Percentiles rank a stretch among this genome's conserved stretches.
These are phyloP conservation scores for Mycena venus DNA, from an alignment of 768 basidiomycete species.

Conservation along the genomic window DNA sequence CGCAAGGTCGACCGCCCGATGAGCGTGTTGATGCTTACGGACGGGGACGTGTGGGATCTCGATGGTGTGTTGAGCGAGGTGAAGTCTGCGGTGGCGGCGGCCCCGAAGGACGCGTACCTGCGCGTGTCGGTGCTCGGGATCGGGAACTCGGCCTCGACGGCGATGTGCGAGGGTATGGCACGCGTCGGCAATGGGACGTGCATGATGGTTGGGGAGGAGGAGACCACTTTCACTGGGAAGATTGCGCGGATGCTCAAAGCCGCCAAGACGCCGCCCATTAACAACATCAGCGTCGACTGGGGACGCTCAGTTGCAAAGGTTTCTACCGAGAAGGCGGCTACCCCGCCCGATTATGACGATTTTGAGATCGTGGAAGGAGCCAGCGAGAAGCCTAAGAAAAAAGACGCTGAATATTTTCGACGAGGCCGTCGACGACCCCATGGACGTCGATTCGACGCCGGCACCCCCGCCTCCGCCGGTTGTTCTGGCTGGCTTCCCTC, in stretches of 20 bases:
- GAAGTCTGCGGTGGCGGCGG: slow-evolving; percentile 38
- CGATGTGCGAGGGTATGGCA: slow-evolving; percentile 57
- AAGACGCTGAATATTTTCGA: slow-evolving; percentile 31
- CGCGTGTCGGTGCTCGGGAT: slow-evolving; percentile 64
- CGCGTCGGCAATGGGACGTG: slow-evolving; percentile 55
- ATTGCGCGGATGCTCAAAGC: slow-evolving; percentile 56
- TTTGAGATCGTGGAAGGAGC: not conserved
- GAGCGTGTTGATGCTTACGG: slow-evolving; percentile 61
- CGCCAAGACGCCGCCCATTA: slow-evolving; percentile 52
- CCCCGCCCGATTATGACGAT: no score
- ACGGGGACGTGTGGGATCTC: slow-evolving; percentile 47
- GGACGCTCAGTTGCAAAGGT: no score
- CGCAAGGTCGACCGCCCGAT: slow-evolving; percentile 50
- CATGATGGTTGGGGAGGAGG: slow-evolving; percentile 51
- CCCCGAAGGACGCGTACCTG: slow-evolving; percentile 38
- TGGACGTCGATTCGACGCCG: not conserved
- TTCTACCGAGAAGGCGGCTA: no score
- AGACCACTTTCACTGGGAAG: slow-evolving; percentile 52
- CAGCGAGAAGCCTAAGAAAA: no score
- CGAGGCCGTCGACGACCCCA: not conserved
- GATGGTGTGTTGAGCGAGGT: slow-evolving; percentile 27
- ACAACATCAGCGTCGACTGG: slow-evolving; percentile 55
- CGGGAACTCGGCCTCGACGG: slow-evolving; percentile 54
- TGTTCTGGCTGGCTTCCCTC: slow-evolving; percentile 11
- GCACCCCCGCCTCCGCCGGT: slow-evolving; percentile 12